Evolutionary conservation across 2,329 filamentous ascomycete genomes (phyloP).

Genomic region (Fusarium sp.): DNA sequence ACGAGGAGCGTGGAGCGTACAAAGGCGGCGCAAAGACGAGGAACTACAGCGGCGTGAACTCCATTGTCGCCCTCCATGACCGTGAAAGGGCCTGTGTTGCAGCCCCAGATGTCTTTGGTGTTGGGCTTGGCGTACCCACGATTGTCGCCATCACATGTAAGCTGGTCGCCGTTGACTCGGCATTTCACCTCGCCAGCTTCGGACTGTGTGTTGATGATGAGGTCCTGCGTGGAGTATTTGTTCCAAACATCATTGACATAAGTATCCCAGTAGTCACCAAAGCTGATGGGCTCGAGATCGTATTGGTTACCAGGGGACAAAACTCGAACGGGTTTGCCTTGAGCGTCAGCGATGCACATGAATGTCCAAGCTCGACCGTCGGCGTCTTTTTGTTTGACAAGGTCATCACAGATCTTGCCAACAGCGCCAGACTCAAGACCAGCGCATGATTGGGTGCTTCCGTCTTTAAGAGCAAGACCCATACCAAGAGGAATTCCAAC

Average conservation of each 20-base stretch:
- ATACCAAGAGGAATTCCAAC: conserved; percentile 66
- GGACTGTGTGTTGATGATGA: conserved; percentile 61
- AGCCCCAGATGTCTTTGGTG: conserved; percentile 63
- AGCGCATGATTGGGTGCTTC: conserved; percentile 55
- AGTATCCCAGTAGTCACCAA: conserved; percentile 58
- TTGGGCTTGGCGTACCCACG: conserved; percentile 59
- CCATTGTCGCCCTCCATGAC: conserved; percentile 55
- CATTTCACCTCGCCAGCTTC: conserved; percentile 57
- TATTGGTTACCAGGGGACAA: conserved; percentile 60
- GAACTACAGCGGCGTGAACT: conserved; percentile 59
- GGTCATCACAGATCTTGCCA: conserved; percentile 56
- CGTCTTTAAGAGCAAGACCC: conserved; percentile 55
- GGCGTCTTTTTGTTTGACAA: conserved; percentile 53
- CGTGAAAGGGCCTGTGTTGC: conserved; percentile 63
- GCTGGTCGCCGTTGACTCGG: conserved; percentile 52
- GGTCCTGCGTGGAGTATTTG: conserved; percentile 54
- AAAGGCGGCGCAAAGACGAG: conserved; percentile 66
- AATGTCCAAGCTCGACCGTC: conserved; percentile 61
- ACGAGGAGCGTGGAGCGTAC: conserved; percentile 61
- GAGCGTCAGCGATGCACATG: conserved; percentile 57
- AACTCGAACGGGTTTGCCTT: conserved; percentile 58
- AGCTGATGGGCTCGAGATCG: conserved; percentile 52
- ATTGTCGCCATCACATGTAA: conserved; percentile 60
- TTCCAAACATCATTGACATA: conserved; percentile 64
- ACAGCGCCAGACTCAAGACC: conserved; percentile 57